Base-by-base conservation (phyloP, 352 stramenopile genomes). In the Pythium vanterpoolii region DNA sequence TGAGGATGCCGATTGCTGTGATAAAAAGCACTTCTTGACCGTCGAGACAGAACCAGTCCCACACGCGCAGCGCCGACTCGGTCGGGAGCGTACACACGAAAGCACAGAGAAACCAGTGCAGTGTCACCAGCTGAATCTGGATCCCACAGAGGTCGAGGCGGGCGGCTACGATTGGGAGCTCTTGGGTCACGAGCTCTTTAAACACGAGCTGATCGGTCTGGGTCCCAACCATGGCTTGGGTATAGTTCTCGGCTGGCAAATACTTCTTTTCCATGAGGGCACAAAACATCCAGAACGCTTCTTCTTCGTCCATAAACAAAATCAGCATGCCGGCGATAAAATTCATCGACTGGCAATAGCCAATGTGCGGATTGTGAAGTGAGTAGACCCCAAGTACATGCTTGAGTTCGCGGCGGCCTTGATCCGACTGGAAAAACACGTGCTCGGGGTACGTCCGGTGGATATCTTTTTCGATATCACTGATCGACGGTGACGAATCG, bases 71-170 rank as follows among this genome's bases (percentile, higher is more conserved):
- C 5, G 77, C 79, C 6, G 74, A 86, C 50, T 89, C 79, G 7
- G 89, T 82, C 2, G 78, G 77, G 8, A 95, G 56, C 33, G 81
- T 93, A 56, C 89, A 90, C 19, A 93, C 71, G 73, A 94, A 95
- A 1, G 83, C 68, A 56, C 85, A 95, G 4, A 95, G 60, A 49
- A 94, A 95, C 85, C 85, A 95, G 43, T 93, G 82, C 2, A 90
- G 64, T n/a, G 84, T 90, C n/a, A 92, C 63, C 21, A 90, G 72
- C 27, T 89, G 69, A 30, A 95, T 74, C 44, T 83, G 74, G 34
- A 86, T 78, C 4, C 76, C 76, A 28, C 57, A 67, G 0, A 46
- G 13, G 14, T 78, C 70, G 5, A 85, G 65, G 10, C 56, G 45
- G 2, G 44, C 65, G 3, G 66, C 51, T 0, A 94, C 34, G 4